Base-by-base conservation (phyloP, 1,284 basidiomycete species). In the Cystobasidium sp. region DNA sequence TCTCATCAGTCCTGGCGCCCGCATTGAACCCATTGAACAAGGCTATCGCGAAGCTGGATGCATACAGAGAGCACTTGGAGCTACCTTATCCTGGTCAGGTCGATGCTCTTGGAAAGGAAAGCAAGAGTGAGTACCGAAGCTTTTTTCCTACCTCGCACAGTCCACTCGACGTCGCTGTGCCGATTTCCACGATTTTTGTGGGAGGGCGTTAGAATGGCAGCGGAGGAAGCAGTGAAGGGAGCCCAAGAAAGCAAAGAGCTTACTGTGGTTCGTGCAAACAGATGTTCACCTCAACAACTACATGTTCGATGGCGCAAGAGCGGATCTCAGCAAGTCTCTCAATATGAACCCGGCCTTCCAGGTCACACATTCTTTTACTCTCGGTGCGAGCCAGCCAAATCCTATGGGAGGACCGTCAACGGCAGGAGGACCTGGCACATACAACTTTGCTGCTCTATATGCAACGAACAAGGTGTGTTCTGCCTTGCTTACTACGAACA, bases 301-400 rank as follows among this genome's bases (percentile, higher is more conserved):
- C 84, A 89, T 95, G 82, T 99, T 98, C 83, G 97, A 99, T 85
- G 97, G 97, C 77, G 96, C 86, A 22, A 88, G 95, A 79, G 97
- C 97, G 64, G 97, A 99, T 85, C 86, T 99, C 79, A 91, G 93
- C 75, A 99, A 99, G 86, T 91, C 88, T 78, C 86, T 99, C 78
- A 97, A 93, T 71, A 88, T 92, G 82, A 94, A 90, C 84, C 97
- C 97, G 43, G 90, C 93, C 71, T 99, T 99, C 88, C 95, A 98
- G 86, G 91, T 98, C 81, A 95, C 94, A 75, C 97, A 99, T 83
- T 93, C 94, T 52, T 98, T 99, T 84, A 87, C 90, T 71, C 84
- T 95, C 76, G 93, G 92, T 43, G 91, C 91, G 18, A 80, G 80
- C 69, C 77, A 73, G 51, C 79, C 75, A 1, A 78, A 78, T 12